These are phyloP conservation scores for Cytospora leucostoma DNA, from an alignment of 2,329 filamentous ascomycete genomes.

Conservation along the genomic window DNA sequence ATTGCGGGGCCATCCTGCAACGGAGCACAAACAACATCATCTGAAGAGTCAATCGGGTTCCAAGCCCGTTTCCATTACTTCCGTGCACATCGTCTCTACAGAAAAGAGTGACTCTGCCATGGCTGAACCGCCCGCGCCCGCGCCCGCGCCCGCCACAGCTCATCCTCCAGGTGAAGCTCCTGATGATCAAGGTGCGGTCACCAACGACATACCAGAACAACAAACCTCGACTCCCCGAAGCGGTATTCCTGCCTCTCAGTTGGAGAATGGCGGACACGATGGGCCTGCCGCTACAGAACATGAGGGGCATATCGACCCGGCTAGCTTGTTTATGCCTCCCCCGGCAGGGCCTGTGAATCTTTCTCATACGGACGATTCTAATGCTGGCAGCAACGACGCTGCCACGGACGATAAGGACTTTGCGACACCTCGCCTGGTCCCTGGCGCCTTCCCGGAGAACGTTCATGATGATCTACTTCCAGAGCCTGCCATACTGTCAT, in stretches of 20 bases:
- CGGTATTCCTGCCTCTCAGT: slow-evolving; percentile 45
- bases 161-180: slow-evolving; percentile 6
- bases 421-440: slow-evolving; percentile 49
- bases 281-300: slow-evolving; percentile 59
- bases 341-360: slow-evolving; percentile 44
- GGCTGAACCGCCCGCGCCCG: slow-evolving; percentile 15
- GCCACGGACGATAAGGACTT: slow-evolving; percentile 42
- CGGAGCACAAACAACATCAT: background rate
- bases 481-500: slow-evolving; percentile 48
- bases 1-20: background rate
- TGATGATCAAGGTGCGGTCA: background rate
- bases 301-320: slow-evolving; percentile 54
- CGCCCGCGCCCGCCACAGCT: too few species aligned
- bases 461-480: slow-evolving; percentile 43
- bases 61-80: background rate
- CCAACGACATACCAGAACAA: slow-evolving; percentile 4
- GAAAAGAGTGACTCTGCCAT: slow-evolving; percentile 10
- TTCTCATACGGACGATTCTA: slow-evolving; percentile 42
- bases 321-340: slow-evolving; percentile 66
- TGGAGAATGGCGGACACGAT: slow-evolving; percentile 52
- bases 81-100: background rate
- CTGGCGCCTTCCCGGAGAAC: slow-evolving; percentile 37
- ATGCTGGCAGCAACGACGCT: slow-evolving; percentile 44
- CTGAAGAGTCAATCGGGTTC: background rate
- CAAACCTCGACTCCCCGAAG: slow-evolving; percentile 26